Evolutionary conservation across 2,329 filamentous ascomycete species (phyloP).

Genomic region (Penicillium sp.): DNA sequence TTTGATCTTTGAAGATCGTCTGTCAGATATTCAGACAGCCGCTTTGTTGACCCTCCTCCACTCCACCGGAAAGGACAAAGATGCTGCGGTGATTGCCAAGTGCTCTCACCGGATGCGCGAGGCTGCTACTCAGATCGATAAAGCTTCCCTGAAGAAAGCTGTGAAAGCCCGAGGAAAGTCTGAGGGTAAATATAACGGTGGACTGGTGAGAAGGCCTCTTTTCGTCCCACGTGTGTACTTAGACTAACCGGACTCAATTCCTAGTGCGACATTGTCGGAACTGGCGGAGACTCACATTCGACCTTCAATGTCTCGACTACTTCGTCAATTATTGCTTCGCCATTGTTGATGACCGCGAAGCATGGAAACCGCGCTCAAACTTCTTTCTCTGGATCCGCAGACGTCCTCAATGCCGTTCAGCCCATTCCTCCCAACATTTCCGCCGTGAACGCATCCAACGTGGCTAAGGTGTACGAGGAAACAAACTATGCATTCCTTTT

Average conservation of each 20-base stretch:
- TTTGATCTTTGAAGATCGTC: constrained; percentile 83
- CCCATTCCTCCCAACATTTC: constrained; percentile 71
- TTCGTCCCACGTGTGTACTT: not conserved
- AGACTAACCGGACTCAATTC: not conserved
- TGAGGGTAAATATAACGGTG: constrained; percentile 75
- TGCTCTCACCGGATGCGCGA: constrained; percentile 81
- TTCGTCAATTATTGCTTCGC: constrained; percentile 84
- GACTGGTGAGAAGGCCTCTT: constrained; percentile 62
- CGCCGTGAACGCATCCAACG: constrained; percentile 68
- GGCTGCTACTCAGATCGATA: constrained; percentile 71
- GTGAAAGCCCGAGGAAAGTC: constrained; percentile 60
- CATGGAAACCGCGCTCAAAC: constrained; percentile 96
- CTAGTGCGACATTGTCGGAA: constrained; percentile 93
- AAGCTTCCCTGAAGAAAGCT: constrained; percentile 58
- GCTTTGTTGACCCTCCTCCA: constrained; percentile 87
- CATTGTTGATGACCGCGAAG: constrained; percentile 82
- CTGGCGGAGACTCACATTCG: constrained; percentile 91
- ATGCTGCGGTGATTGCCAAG: constrained; percentile 80
- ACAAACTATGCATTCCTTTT: constrained; percentile 96
- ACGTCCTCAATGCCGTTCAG: constrained; percentile 74
- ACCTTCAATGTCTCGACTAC: constrained; percentile 99
- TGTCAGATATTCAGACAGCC: constrained; percentile 85
- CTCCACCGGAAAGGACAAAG: constrained; percentile 81
- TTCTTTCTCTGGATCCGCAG: constrained; percentile 91
- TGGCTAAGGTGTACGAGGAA: constrained; percentile 69